These are phyloP conservation scores for Suillus cothurnatus DNA, from an alignment of 768 basidiomycete species.

Conservation along the genomic window DNA sequence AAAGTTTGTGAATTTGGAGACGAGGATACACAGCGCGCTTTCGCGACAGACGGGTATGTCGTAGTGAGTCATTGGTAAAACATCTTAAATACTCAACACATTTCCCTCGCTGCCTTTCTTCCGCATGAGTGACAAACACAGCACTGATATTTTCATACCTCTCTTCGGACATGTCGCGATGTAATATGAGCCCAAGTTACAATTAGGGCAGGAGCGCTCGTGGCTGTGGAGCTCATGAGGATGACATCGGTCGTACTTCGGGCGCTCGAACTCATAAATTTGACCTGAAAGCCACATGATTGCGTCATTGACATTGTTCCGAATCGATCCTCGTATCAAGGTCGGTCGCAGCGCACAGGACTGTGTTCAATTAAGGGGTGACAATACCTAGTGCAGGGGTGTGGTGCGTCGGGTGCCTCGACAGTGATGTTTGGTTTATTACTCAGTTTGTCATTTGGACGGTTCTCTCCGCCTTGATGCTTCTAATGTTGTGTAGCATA, in stretches of 20 bases:
- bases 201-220: not conserved
- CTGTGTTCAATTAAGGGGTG: not conserved
- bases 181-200: not conserved
- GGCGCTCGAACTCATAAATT: too few relatives aligned
- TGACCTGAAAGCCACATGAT: not conserved
- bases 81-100: not conserved
- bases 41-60: not conserved
- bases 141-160: not conserved
- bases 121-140: not conserved
- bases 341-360: not conserved
- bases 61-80: not conserved
- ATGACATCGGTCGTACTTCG: not conserved
- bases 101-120: not conserved
- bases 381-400: not conserved
- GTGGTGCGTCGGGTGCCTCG: too few relatives aligned
- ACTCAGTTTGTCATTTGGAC: too few relatives aligned
- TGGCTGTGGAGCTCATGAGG: not conserved
- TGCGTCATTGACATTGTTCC: conserved; percentile 4
- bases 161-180: not conserved
- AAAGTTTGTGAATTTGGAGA: not conserved
- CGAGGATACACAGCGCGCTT: not conserved
- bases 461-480: not conserved
- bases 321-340: not conserved
- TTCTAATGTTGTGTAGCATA: not conserved
- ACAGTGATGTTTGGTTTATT: not conserved